Evolutionary conservation across 2,329 filamentous ascomycete genomes (phyloP).

Genomic region (Pseudovirgaria hyperparasitica): DNA sequence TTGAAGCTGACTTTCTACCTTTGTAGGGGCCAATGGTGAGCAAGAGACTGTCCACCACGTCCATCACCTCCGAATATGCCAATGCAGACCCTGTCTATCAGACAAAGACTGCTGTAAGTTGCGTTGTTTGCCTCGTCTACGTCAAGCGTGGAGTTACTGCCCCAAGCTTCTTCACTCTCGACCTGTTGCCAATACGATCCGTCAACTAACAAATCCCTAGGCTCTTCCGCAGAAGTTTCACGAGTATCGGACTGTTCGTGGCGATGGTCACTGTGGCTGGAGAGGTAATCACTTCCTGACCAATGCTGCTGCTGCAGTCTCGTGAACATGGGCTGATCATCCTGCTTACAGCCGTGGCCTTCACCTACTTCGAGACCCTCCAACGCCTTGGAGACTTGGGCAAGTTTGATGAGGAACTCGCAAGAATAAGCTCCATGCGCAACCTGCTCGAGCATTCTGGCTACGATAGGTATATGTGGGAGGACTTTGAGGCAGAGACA

Average conservation of each 20-base stretch:
- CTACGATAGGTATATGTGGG: conserved; percentile 56
- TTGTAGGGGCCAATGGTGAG: conserved; percentile 71
- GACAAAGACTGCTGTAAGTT: conserved; percentile 70
- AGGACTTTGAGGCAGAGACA: conserved; percentile 73
- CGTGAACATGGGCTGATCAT: conserved; percentile 1
- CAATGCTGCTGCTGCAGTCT: not conserved
- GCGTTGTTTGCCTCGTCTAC: too few relatives aligned
- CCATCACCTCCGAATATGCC: conserved; percentile 75
- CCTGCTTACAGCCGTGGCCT: conserved; percentile 61
- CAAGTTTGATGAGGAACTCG: conserved; percentile 56
- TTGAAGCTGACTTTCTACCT: conserved; percentile 6
- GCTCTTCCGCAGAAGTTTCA: conserved; percentile 72
- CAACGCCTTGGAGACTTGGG: conserved; percentile 51
- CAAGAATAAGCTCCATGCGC: conserved; percentile 59
- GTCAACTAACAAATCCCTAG: conserved; percentile 30
- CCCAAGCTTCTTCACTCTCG: conserved; percentile 1
- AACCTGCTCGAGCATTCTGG: conserved; percentile 57
- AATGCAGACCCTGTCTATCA: conserved; percentile 76
- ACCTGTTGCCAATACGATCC: conserved; percentile 2
- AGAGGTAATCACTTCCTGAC: conserved; percentile 51
- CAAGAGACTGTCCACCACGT: conserved; percentile 60
- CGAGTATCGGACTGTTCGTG: conserved; percentile 74
- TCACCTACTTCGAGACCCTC: conserved; percentile 83
- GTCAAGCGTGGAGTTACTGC: conserved; percentile 1
- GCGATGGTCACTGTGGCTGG: conserved; percentile 96